These are phyloP conservation scores for Sambucus nigra DNA, from an alignment of 129 eudicot genomes.

Conservation along the genomic window DNA sequence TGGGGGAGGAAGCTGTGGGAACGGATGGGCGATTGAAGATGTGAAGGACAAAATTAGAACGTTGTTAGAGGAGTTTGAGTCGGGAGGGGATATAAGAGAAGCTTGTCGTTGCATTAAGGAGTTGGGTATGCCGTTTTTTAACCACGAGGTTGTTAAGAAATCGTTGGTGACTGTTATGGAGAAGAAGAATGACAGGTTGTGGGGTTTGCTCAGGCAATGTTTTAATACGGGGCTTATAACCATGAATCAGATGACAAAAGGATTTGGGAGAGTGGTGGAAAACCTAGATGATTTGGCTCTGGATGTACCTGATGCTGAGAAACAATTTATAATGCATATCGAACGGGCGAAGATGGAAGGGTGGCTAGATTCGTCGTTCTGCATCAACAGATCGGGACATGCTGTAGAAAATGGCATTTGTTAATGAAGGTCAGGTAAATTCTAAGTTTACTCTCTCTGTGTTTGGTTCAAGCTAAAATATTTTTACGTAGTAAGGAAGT, in stretches of 20 bases:
- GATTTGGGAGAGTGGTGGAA: conserved; percentile 66
- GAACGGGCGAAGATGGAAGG: conserved; percentile 48
- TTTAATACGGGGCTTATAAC: conserved; percentile 64
- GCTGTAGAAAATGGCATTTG: conserved; percentile 41
- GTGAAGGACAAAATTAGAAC: conserved; percentile 76
- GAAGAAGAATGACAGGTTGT: conserved; percentile 59
- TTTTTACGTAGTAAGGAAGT: neutral
- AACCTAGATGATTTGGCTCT: conserved; percentile 69
- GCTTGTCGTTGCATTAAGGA: conserved; percentile 85
- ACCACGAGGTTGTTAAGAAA: conserved; percentile 93
- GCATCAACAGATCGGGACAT: conserved; percentile 26
- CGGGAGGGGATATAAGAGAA: conserved; percentile 73
- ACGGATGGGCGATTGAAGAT: conserved; percentile 83
- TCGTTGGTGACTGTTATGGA: conserved; percentile 61
- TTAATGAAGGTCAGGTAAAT: conserved; percentile 16
- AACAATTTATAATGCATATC: conserved; percentile 39
- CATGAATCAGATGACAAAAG: conserved; percentile 61
- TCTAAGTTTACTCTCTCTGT: neutral
- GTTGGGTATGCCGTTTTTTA: conserved; percentile 86
- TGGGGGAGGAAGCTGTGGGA: conserved; percentile 62
- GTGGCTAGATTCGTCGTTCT: conserved; percentile 57
- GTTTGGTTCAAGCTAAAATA: neutral
- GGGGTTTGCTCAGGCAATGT: conserved; percentile 58
- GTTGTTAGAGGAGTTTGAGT: conserved; percentile 73
- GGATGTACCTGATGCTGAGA: conserved; percentile 85